A percentile compares a stretch with the other conserved stretches of the same genome.
These are phyloP conservation scores for Quercus lobata DNA, from an alignment of 331 rosid genomes.

Conservation along the genomic window DNA sequence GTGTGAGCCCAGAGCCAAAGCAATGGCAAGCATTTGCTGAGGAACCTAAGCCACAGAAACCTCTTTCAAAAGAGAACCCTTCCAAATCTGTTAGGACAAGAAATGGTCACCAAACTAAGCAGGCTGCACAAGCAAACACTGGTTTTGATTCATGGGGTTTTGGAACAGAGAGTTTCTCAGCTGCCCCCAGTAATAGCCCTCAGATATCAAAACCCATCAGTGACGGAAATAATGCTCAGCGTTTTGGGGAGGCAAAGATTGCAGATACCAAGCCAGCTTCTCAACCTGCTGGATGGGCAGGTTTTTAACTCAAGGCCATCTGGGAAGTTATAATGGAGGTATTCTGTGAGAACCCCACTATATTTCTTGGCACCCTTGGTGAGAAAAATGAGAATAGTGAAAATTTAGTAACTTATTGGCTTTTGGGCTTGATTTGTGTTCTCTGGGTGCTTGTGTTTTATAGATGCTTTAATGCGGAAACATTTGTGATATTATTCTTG, in stretches of 20 bases:
- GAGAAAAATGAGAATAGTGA: conserved; percentile 23
- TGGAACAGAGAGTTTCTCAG: conserved; percentile 62
- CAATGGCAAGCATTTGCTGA: conserved; percentile 81
- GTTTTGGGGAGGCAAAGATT: conserved; percentile 36
- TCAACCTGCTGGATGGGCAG: conserved; percentile 99
- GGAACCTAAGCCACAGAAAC: conserved; percentile 43
- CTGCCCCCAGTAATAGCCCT: conserved; percentile 38
- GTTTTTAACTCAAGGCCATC: conserved; percentile 44
- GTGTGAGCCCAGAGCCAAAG: conserved; percentile 53
- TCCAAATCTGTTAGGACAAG: conserved; percentile 75
- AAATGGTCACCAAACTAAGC: conserved; percentile 52
- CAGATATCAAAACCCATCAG: conserved; percentile 36
- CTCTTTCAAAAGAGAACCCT: conserved; percentile 37
- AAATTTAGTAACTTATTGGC: conserved; percentile 19
- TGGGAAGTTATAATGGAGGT: conserved; percentile 16
- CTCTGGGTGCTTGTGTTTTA: conserved; percentile 38
- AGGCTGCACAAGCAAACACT: conserved; percentile 32
- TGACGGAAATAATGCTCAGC: conserved; percentile 50
- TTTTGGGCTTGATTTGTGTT: conserved; percentile 30
- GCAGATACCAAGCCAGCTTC: conserved; percentile 51
- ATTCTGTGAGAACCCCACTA: conserved; percentile 15
- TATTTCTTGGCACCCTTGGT: neutral
- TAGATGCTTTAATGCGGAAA: conserved; percentile 29
- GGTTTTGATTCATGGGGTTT: conserved; percentile 86
- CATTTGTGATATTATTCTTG: conserved; percentile 20